phyloP scores from a whole-genome alignment of 768 basidiomycete species.

The Auriscalpium vulgare region DNA sequence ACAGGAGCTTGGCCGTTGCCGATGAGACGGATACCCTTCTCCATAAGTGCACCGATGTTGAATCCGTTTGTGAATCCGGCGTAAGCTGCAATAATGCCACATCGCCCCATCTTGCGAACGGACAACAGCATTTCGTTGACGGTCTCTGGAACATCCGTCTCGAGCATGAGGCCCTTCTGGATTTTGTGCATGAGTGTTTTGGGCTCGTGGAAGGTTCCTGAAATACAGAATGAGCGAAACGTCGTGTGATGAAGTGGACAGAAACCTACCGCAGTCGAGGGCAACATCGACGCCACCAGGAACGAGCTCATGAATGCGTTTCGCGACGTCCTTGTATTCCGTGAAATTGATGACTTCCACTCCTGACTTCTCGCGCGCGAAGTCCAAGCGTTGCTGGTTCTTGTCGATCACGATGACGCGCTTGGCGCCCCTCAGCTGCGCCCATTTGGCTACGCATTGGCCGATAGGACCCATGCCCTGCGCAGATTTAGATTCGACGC shows the following conservation, averaged over 20 bases:
- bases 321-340: conserved; percentile 39
- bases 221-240: background rate
- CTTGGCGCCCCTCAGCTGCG: conserved; percentile 57
- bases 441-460: conserved; percentile 51
- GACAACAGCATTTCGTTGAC: conserved; percentile 42
- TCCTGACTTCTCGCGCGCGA: conserved; percentile 35
- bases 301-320: conserved; percentile 49
- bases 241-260: conserved; percentile 10
- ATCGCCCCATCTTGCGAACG: conserved; percentile 41
- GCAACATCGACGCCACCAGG: conserved; percentile 60
- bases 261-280: conserved; percentile 37
- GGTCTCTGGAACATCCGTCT: conserved; percentile 68
- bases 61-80: conserved; percentile 59
- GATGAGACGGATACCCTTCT: conserved; percentile 64
- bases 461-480: conserved; percentile 65
- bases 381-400: conserved; percentile 42
- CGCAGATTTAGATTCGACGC: background rate
- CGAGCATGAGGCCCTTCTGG: conserved; percentile 63
- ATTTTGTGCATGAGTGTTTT: conserved; percentile 58
- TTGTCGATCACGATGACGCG: conserved; percentile 68
- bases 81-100: conserved; percentile 65
- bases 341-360: conserved; percentile 56
- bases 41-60: conserved; percentile 71
- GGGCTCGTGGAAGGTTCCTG: conserved; percentile 63
- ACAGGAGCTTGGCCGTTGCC: conserved; percentile 74